A percentile compares a stretch with the other conserved stretches of the same genome.
Conservation (phyloP, 176 grass and related monocot genomes). For the Echinochloa phyllopogon region DNA sequence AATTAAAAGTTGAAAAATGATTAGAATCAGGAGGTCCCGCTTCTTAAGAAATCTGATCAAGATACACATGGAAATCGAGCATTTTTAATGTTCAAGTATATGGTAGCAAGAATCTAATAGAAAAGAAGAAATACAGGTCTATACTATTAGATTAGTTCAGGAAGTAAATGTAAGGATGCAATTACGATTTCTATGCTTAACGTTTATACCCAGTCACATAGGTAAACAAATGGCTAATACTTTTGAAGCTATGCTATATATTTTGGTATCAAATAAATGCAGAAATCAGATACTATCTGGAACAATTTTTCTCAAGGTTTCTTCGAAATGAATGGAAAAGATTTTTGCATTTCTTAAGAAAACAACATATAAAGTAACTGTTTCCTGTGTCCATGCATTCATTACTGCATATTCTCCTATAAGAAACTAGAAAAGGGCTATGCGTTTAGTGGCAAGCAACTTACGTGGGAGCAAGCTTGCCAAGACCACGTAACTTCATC, state of each 20-base stretch:
- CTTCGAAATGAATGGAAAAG: background rate
- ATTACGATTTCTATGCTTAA: background rate
- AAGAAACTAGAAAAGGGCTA: background rate
- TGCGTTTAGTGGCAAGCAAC: conserved; percentile 41
- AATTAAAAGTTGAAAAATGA: conserved; percentile 14
- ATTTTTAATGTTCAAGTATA: conserved; percentile 2
- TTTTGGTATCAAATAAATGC: background rate
- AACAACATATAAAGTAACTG: conserved; percentile 1
- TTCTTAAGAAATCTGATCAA: background rate
- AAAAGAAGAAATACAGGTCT: background rate
- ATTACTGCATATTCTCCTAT: background rate
- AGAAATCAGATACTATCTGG: background rate
- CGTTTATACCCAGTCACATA: background rate
- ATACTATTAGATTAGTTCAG: background rate
- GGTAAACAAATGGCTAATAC: background rate
- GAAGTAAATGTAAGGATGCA: background rate
- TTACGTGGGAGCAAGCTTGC: conserved; percentile 96
- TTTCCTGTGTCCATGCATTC: background rate
- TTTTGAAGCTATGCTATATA: background rate
- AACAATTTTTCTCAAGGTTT: background rate
- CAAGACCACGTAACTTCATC: conserved; percentile 67
- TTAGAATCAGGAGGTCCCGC: background rate
- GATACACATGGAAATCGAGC: background rate
- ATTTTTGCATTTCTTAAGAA: background rate
- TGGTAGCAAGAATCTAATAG: background rate